These are phyloP conservation scores for Rhipidocladum racemiflorum DNA, from an alignment of 176 grass and related monocot species.

Conservation along the genomic window DNA sequence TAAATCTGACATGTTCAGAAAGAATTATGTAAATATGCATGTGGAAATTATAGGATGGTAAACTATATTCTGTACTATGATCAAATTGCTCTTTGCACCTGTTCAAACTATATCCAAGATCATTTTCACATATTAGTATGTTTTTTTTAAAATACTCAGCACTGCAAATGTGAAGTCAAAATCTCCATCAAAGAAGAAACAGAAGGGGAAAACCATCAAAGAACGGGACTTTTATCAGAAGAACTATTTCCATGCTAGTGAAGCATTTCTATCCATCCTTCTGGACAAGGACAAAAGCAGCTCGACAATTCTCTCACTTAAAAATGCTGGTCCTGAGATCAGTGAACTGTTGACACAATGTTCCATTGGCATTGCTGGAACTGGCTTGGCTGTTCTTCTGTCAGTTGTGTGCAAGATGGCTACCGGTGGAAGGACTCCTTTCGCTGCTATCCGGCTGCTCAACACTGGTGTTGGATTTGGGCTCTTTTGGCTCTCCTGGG, in stretches of 20 bases:
- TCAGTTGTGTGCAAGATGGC: conserved; percentile 74
- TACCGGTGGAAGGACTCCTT: conserved; percentile 40
- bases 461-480: conserved; percentile 80
- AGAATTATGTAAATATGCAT: neutral
- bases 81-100: neutral
- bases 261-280: conserved; percentile 76
- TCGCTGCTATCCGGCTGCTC: conserved; percentile 53
- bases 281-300: conserved; percentile 53
- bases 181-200: conserved; percentile 66
- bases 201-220: conserved; percentile 52
- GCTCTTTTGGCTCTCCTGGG: conserved; percentile 83
- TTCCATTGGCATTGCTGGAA: conserved; percentile 84
- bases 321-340: conserved; percentile 69
- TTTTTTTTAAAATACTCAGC: conserved; percentile 23
- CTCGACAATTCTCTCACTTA: conserved; percentile 48
- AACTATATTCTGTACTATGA: neutral
- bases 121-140: conserved; percentile 1
- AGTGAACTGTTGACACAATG: conserved; percentile 68
- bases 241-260: conserved; percentile 70
- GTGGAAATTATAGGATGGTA: neutral
- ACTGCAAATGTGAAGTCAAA: conserved; percentile 44
- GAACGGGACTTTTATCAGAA: conserved; percentile 65
- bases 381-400: conserved; percentile 79
- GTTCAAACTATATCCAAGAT: neutral
- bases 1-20: neutral